Base-by-base conservation (phyloP, 352 stramenopile genomes). In the Phytophthora quininea region DNA sequence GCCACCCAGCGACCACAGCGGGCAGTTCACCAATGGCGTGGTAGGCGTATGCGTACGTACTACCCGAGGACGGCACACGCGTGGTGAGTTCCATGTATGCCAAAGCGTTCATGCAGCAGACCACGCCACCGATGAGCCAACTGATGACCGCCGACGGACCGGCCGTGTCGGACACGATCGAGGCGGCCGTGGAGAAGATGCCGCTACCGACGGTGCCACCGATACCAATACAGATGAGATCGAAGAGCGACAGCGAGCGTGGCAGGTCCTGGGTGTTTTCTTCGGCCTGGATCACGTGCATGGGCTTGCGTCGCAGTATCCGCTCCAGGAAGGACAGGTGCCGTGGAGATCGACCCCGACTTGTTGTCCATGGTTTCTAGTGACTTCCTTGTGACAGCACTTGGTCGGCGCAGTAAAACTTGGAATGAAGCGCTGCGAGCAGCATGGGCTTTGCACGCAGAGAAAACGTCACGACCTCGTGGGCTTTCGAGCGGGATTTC, bases 1-100 rank as follows among this genome's bases (percentile, higher is more conserved):
- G 61, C 54, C 80, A 88, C 8, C 76, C 89, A 50, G 84, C 87
- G 35, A 97, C 66, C 48, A 96, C 88, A 30, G 93, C 93, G 2
- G 88, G 82, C 29, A 97, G 67, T 67, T 98, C 93, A 37, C 91
- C 91, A 53, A 98, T 81, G 1, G 85, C 76, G 45, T 96, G 83
- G 72, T 95, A 97, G 9, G 87, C 69, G 75, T 97, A 98, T 4
- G 86, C 81, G 73, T 98, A 98, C 14, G 85, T 95, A 53, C 75
- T 91, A 27, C 91, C 91, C 5, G 86, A 88, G 12, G 80, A 92
- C 12, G 90, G 89, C 29, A 97, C 86, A 19, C 87, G 66, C 8
- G 74, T 82, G 5, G 85, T 91, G 27, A 94, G 70, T 64, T 97
- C 90, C 47, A 92, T 92, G 68, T 93, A 97, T 42, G 86, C 87